Percentiles rank a stretch among this genome's conserved stretches.
Evolutionary conservation across 1,139 yeast species (phyloP).

Genomic region (Candida albicans): DNA sequence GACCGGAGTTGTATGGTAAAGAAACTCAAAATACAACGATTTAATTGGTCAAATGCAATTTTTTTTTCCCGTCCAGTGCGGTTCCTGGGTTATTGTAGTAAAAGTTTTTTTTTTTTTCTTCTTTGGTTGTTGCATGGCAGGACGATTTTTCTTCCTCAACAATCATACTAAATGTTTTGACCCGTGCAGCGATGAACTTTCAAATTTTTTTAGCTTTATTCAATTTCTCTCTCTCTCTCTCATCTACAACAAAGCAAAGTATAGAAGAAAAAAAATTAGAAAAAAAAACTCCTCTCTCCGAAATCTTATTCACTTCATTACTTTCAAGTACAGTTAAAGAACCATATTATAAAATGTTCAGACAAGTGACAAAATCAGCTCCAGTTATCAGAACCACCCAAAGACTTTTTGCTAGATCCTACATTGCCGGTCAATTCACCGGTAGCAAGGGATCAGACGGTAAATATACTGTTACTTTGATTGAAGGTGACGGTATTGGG

Average conservation of each 20-base stretch:
- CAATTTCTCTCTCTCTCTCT: background rate
- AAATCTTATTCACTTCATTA: background rate
- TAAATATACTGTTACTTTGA: constrained; percentile 88
- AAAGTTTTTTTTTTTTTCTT: background rate
- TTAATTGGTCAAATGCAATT: background rate
- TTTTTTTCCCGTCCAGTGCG: background rate
- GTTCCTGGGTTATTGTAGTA: background rate
- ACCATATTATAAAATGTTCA: constrained; percentile 34
- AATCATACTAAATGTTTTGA: too few relatives aligned
- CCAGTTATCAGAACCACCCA: constrained; percentile 26
- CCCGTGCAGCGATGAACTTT: too few relatives aligned
- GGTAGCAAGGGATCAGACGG: constrained; percentile 54
- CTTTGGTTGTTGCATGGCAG: background rate
- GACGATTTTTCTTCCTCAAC: too few relatives aligned
- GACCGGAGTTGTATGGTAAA: background rate
- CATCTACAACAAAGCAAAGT: background rate
- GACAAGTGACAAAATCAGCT: constrained; percentile 39
- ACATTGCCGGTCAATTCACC: constrained; percentile 52
- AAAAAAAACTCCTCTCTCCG: background rate
- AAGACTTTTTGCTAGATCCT: constrained; percentile 42
- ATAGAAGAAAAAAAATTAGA: background rate
- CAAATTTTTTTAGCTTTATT: background rate
- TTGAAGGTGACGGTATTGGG: constrained; percentile 99
- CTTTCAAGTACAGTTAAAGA: background rate
- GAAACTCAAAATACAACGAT: background rate